These are phyloP conservation scores for Eustoma russellianum DNA, from an alignment of 257 asterid species.

Conservation along the genomic window DNA sequence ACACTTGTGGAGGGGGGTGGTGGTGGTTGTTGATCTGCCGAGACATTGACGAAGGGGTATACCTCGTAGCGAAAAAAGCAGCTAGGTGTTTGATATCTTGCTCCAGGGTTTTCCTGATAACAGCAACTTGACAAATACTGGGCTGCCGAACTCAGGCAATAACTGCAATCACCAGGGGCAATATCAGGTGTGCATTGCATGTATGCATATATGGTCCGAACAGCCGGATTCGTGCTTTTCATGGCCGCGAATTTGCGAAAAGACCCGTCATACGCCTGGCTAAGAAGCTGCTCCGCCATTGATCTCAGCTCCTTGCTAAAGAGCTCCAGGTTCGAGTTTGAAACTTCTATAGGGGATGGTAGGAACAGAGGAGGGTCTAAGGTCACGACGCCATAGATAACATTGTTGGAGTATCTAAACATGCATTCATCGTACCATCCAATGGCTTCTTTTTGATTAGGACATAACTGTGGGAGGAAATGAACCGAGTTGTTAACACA, in stretches of 20 bases:
- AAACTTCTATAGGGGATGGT: neutral
- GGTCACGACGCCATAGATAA: too few species aligned
- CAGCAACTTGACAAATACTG: neutral
- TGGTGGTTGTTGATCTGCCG: neutral
- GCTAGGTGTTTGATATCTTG: constrained; percentile 4
- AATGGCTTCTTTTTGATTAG: neutral
- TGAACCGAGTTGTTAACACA: constrained; percentile 6
- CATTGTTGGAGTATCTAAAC: constrained; percentile 5
- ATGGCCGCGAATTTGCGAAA: constrained; percentile 2
- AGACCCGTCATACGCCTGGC: neutral
- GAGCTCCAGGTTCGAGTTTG: neutral
- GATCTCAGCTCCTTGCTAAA: neutral
- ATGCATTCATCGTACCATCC: constrained; percentile 9
- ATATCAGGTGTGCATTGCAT: constrained; percentile 21
- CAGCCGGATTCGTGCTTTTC: neutral
- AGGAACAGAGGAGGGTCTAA: neutral
- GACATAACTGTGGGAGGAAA: constrained; percentile 5
- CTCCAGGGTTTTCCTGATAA: constrained; percentile 2
- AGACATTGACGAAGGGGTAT: neutral
- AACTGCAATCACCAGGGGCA: constrained; percentile 3
- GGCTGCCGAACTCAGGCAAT: constrained; percentile 2
- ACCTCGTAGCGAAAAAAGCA: constrained; percentile 10
- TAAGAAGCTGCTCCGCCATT: neutral
- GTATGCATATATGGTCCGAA: neutral
- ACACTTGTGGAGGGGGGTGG: neutral